These are phyloP conservation scores for Gossypium stocksii DNA, from an alignment of 345 rosid genomes.

Conservation along the genomic window DNA sequence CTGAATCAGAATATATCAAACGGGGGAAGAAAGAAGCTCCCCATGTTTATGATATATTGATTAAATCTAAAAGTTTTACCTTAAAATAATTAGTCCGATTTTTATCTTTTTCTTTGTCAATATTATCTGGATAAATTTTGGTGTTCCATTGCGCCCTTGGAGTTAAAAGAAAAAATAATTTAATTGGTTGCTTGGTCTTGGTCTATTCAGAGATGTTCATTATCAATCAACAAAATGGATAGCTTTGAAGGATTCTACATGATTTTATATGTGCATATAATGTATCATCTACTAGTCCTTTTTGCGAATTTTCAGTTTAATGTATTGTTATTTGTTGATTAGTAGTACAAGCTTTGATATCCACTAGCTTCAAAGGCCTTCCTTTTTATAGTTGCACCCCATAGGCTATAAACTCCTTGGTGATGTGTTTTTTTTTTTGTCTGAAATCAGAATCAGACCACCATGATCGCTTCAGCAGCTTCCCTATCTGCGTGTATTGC, in stretches of 20 bases:
- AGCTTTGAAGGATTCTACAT: neutral
- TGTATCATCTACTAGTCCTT: neutral
- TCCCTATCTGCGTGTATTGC: constrained; percentile 8
- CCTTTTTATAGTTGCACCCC: neutral
- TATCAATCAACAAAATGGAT: neutral
- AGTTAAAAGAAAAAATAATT: neutral
- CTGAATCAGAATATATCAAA: neutral
- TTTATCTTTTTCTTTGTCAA: too few species aligned
- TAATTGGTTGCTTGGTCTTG: neutral
- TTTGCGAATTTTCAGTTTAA: neutral
- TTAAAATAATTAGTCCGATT: neutral
- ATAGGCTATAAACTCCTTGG: neutral
- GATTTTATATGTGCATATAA: neutral
- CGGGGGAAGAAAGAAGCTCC: neutral
- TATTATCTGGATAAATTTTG: neutral
- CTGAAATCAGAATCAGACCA: neutral
- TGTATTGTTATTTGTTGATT: neutral
- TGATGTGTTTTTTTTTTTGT: neutral
- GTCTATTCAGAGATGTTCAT: neutral
- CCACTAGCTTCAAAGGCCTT: neutral
- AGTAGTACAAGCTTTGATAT: neutral
- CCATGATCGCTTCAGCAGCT: constrained; percentile 21
- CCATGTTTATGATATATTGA: neutral
- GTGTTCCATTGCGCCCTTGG: neutral
- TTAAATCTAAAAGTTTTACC: neutral